Percentiles rank a stretch among this genome's conserved stretches.
Conservation (phyloP, 2,329 filamentous ascomycete species). For the Cercospora beticola region DNA sequence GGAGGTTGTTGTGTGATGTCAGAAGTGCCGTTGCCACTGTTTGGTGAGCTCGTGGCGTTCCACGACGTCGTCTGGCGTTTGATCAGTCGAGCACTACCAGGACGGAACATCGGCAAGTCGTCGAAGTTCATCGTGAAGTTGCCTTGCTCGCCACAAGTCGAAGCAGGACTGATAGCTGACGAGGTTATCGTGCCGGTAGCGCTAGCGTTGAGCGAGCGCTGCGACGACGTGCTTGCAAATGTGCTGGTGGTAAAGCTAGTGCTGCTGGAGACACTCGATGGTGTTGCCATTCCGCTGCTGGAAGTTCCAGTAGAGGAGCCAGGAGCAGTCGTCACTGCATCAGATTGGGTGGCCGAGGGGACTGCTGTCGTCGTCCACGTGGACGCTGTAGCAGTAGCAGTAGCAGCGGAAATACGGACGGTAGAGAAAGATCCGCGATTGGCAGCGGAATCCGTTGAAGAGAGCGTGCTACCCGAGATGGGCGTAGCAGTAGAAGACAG, state of each 20-base stretch:
- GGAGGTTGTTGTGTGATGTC: conserved; percentile 41
- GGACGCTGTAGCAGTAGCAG: not conserved
- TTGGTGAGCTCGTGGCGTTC: conserved; percentile 15
- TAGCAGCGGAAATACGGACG: not conserved
- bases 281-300: not conserved
- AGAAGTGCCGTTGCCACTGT: conserved; percentile 30
- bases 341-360: not conserved
- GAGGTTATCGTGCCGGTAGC: conserved; percentile 23
- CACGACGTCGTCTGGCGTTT: conserved; percentile 11
- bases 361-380: not conserved
- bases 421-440: not conserved
- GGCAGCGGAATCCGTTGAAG: not conserved
- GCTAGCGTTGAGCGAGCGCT: conserved; percentile 15
- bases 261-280: not conserved
- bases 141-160: conserved; percentile 47
- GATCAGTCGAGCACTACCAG: conserved; percentile 28
- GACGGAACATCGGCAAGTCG: conserved; percentile 39
- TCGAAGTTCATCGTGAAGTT: conserved; percentile 44
- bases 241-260: not conserved
- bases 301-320: not conserved
- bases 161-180: conserved; percentile 25
- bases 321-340: not conserved
- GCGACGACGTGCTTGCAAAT: not conserved
- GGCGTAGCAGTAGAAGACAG: not conserved
- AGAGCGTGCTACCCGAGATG: not conserved